These are phyloP conservation scores for Taphrina sp. DNA, from an alignment of 1,139 yeast species.

Conservation along the genomic window DNA sequence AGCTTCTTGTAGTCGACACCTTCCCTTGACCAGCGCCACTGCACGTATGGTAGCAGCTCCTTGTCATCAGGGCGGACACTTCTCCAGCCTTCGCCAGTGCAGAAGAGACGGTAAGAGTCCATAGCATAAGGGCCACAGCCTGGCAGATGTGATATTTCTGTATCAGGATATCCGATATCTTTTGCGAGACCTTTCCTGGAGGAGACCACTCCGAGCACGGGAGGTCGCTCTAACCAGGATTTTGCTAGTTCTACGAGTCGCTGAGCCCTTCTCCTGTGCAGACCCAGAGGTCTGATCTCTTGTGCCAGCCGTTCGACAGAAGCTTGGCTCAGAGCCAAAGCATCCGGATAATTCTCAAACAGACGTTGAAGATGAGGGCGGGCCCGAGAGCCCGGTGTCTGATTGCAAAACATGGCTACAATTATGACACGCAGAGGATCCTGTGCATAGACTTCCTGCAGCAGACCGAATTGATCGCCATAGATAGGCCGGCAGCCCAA, in stretches of 20 bases:
- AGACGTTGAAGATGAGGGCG: slow-evolving; percentile 1
- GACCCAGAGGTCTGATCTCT: slow-evolving; percentile 9
- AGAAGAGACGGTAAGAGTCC: slow-evolving; percentile 19
- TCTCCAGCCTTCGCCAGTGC: slow-evolving; percentile 12
- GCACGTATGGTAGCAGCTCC: slow-evolving; percentile 13
- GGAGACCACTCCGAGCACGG: neutral
- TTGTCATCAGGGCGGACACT: slow-evolving; percentile 15
- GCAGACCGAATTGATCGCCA: neutral
- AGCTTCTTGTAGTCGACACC: slow-evolving; percentile 11
- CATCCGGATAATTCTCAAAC: slow-evolving; percentile 12
- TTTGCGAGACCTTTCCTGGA: slow-evolving; percentile 6
- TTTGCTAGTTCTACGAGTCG: neutral
- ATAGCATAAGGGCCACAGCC: slow-evolving; percentile 24
- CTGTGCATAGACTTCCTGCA: slow-evolving; percentile 10
- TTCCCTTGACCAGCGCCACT: slow-evolving; percentile 19
- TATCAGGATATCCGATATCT: slow-evolving; percentile 14
- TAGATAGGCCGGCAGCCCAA: slow-evolving; percentile 4
- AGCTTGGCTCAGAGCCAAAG: slow-evolving; percentile 1
- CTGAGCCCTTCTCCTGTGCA: neutral
- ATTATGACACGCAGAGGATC: slow-evolving; percentile 11
- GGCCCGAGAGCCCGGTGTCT: slow-evolving; percentile 17
- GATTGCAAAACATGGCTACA: slow-evolving; percentile 18
- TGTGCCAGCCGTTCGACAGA: neutral
- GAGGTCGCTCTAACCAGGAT: slow-evolving; percentile 4
- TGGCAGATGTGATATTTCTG: slow-evolving; percentile 9